These are phyloP conservation scores for Planoprotostelium fungivorum DNA, from an alignment of 78 protist species.

Conservation along the genomic window DNA sequence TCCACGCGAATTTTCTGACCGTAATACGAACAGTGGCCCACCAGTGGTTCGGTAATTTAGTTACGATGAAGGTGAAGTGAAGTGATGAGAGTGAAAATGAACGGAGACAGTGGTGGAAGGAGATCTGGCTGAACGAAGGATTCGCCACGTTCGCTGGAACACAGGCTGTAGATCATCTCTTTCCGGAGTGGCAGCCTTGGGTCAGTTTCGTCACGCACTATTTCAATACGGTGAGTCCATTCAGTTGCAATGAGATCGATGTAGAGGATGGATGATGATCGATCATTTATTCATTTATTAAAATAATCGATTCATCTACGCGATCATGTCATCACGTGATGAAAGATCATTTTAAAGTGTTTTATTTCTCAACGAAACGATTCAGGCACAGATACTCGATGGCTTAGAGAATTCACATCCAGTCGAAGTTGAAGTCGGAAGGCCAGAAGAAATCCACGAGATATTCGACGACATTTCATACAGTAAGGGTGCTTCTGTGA, in stretches of 20 bases:
- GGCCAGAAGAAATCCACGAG: constrained; percentile 46
- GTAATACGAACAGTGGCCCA: constrained; percentile 47
- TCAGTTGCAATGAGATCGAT: too few relatives aligned
- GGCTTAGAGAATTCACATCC: constrained; percentile 72
- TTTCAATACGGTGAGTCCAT: background rate
- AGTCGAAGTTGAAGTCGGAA: constrained; percentile 69
- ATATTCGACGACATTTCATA: constrained; percentile 85
- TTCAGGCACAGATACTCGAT: constrained; percentile 58
- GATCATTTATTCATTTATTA: too few relatives aligned
- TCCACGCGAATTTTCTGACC: background rate
- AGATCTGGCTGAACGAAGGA: constrained; percentile 80
- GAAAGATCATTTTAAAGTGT: background rate
- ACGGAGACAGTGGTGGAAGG: constrained; percentile 83
- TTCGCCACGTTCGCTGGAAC: constrained; percentile 74
- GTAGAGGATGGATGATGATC: too few relatives aligned
- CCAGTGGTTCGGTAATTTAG: constrained; percentile 90
- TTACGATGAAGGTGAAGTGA: constrained; percentile 72
- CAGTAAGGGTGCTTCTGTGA: constrained; percentile 65
- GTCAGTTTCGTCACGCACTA: constrained; percentile 22
- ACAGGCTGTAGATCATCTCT: constrained; percentile 51
- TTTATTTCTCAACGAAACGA: background rate
- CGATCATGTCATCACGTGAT: too few relatives aligned
- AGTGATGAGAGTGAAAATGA: background rate
- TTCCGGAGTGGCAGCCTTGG: constrained; percentile 81
- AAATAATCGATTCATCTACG: too few relatives aligned